Evolutionary conservation across 1,284 basidiomycete genomes (phyloP), one percentile per base, ranked within the genome.

Genomic region (Takashimella koratensis): DNA sequence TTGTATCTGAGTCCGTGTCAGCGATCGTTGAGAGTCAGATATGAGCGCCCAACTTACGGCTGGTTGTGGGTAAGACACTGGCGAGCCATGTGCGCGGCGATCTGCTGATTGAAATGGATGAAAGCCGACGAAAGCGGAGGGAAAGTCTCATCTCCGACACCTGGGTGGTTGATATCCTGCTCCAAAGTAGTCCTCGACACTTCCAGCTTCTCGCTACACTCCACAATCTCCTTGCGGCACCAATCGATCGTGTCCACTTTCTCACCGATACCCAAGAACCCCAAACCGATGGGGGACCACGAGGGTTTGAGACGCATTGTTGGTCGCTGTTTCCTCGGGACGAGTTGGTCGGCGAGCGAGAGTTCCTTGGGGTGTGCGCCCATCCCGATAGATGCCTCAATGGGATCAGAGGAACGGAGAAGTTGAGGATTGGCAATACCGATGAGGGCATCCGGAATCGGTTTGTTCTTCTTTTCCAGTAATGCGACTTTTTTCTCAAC

Each of bases 181-280:
- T 75, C 75, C 40, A 83, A 73, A 39, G 78, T 69, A 53, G 79
- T 74, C 39, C 77, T 70, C 20, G 67, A 54, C 13, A 56, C 56
- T 13, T 63, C 49, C 11, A 77, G 59, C 41, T 58, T 59, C 39
- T 55, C 61, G 10, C 63, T 62, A 39, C 65, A 58, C 21, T 68
- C 57, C 1, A 59, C 59, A 51, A 77, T 73, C 60, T 75, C 70
- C 39, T 70, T 64, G 19, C 68, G 60, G 4, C 86, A 85, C 92
- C 93, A 98, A 2, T 91, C 85, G 68, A 98, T 92, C 1, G 86
- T 82, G 76, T 98, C 95, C 3, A 94, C 90, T 75, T 95, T 90
- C 70, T 90, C 75, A 11, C 75, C 75, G 16, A 73, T 73, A 10
- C 87, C 87, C 30, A 84, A 78, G 43, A 70, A 83, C 21, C 87